phyloP scores from a whole-genome alignment of 2,329 filamentous ascomycete genomes.

The Trichoderma koningii region DNA sequence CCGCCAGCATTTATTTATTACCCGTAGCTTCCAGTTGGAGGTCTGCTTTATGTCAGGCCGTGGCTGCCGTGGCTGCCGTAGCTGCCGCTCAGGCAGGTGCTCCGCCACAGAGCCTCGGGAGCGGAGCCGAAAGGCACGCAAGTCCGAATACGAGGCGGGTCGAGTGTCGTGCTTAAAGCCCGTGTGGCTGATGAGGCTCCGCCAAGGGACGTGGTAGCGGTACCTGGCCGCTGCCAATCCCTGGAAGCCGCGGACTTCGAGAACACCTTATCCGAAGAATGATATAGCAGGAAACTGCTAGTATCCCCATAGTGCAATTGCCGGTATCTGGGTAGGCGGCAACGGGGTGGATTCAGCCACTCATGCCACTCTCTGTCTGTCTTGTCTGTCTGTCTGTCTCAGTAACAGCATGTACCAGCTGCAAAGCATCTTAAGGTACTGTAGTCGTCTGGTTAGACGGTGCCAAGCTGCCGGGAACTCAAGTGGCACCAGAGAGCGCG shows the following conservation, averaged over 20 bases:
- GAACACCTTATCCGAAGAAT: too few species aligned
- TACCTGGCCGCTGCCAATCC: too few species aligned
- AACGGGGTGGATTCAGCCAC: not conserved
- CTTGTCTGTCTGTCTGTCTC: not conserved
- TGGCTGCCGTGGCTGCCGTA: conserved; percentile 20
- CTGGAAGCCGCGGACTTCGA: too few species aligned
- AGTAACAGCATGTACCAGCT: not conserved
- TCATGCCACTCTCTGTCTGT: not conserved
- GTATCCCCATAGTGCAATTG: not conserved
- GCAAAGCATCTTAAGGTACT: not conserved
- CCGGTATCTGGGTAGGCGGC: too few species aligned
- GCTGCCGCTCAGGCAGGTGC: conserved; percentile 23
- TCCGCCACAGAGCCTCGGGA: conserved; percentile 23
- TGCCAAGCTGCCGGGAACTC: not conserved
- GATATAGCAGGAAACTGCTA: too few species aligned
- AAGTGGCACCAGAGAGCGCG: not conserved
- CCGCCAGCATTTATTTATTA: not conserved
- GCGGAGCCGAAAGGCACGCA: conserved; percentile 18
- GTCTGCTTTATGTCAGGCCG: conserved; percentile 18
- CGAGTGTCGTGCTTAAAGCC: not conserved
- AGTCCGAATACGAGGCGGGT: conserved; percentile 23
- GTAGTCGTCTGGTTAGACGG: not conserved
- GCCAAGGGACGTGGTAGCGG: not conserved
- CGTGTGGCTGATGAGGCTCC: not conserved
- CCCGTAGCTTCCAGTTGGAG: too few species aligned